Conservation (phyloP, 371 early-diverging fungal species). For the Circinella minor region DNA sequence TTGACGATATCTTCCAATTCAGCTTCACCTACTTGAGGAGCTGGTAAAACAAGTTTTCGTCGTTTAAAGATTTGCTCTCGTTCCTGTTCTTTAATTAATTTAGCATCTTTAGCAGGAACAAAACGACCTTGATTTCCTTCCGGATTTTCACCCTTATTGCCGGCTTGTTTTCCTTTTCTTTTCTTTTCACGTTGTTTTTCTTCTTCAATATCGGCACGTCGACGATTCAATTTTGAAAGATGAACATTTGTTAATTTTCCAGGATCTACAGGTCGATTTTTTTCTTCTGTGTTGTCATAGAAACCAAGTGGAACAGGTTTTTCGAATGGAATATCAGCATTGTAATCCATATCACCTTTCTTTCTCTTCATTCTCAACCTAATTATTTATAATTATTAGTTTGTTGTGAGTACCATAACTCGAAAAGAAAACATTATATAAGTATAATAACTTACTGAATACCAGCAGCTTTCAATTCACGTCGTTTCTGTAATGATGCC, state of each 20-base stretch:
- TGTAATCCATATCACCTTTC: conserved; percentile 89
- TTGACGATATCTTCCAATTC: conserved; percentile 94
- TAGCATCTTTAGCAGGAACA: conserved; percentile 60
- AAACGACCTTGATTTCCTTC: conserved; percentile 59
- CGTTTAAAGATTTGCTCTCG: conserved; percentile 78
- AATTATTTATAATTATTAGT: not conserved
- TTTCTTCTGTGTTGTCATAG: conserved; percentile 90
- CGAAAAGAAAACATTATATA: not conserved
- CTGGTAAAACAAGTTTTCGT: conserved; percentile 81
- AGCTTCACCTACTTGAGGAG: conserved; percentile 89
- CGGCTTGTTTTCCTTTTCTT: conserved; percentile 62
- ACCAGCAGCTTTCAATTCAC: conserved; percentile 97
- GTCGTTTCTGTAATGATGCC: conserved; percentile 88
- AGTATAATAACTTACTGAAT: conserved; percentile 64
- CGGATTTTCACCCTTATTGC: conserved; percentile 32
- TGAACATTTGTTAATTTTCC: conserved; percentile 66
- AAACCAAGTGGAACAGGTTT: conserved; percentile 88
- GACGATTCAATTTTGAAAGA: conserved; percentile 81
- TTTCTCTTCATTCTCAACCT: conserved; percentile 63
- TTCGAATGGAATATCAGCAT: conserved; percentile 95
- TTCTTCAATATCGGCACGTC: conserved; percentile 67
- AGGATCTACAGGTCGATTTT: conserved; percentile 60
- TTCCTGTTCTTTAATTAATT: conserved; percentile 68
- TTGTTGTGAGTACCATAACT: too few species aligned
- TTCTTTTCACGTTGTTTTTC: conserved; percentile 80